A percentile compares a stretch with the other conserved stretches of the same genome.
These are phyloP conservation scores for Westerdykella sp. DNA, from an alignment of 2,329 filamentous ascomycete species.

Conservation along the genomic window DNA sequence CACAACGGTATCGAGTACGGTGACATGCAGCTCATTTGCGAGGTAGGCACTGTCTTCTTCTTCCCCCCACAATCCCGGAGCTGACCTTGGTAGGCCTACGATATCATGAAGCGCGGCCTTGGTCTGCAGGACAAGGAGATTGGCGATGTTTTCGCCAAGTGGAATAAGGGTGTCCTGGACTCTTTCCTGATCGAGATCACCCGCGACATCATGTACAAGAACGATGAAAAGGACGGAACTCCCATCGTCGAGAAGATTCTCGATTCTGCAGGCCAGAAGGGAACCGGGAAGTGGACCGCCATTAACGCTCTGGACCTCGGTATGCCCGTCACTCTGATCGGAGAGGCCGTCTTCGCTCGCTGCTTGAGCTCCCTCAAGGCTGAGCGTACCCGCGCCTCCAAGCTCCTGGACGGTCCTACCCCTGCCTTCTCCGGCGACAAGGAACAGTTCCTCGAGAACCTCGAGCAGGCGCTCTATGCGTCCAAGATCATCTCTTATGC, in stretches of 20 bases:
- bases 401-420: constrained; percentile 69
- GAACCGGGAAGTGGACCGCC: constrained; percentile 99
- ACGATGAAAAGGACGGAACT: constrained; percentile 77
- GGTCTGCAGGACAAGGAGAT: constrained; percentile 89
- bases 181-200: constrained; percentile 98
- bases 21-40: constrained; percentile 99
- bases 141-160: constrained; percentile 85
- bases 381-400: constrained; percentile 78
- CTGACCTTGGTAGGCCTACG: constrained; percentile 67
- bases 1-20: constrained; percentile 99
- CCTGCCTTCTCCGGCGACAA: constrained; percentile 84
- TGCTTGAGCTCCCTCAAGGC: constrained; percentile 92
- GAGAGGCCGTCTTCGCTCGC: constrained; percentile 90
- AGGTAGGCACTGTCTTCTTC: constrained; percentile 54
- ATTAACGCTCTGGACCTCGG: constrained; percentile 98
- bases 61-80: not conserved
- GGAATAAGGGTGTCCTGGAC: constrained; percentile 98
- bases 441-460: constrained; percentile 88
- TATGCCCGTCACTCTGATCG: constrained; percentile 97
- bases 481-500: constrained; percentile 99
- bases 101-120: constrained; percentile 98
- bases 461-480: constrained; percentile 97
- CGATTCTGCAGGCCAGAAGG: constrained; percentile 97
- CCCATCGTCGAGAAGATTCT: constrained; percentile 97
- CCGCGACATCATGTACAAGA: constrained; percentile 96